Evolutionary conservation across 2,329 filamentous ascomycete species (phyloP), one percentile per base, ranked within the genome.

Genomic region (Fonsecaea multimorphosa): DNA sequence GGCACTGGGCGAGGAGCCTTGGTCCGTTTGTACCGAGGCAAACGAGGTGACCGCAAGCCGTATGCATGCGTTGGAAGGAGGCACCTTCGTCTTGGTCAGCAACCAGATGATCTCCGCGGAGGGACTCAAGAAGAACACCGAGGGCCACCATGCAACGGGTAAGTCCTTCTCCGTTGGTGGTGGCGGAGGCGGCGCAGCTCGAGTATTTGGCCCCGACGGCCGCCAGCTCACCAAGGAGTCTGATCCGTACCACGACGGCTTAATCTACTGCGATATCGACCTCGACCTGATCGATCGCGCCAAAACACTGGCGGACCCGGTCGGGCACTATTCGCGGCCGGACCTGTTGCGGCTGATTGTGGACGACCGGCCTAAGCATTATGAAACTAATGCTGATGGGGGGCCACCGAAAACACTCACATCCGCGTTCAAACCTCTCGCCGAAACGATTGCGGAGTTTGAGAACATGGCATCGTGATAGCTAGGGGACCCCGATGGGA

Each of bases 131-230:
- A 44, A 29, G 36, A 63, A 63, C 24, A 59, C 40, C 32, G 32
- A 59, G 32, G 56, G 52, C 34, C 56, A 14, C 34, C 14, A 56
- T 3, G 19, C 56, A 19, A 24, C 44, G 22, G 44, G 44, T 8
- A 49, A 49, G 44, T 49, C 44, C 44, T 49, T 49, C 44, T 49
- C 44, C 44, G 22, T 24, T 3, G 44, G 44, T 19, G 44, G 44
- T 19, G 44, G n/a, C 44, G 81, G 80, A 9, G 84, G 84, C 0
- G 76, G 74, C 36, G 78, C 79, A 0, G 80, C 51, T 16, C 19
- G 79, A 4, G 73, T 85, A 5, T 80, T 81, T 64, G 84, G 79
- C 0, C 84, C 83, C 0, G 83, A 85, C 71, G 84, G 84, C 0
- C 71, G 82, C 2, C 72, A 76, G 7, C 55, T 86, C 63, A 80